Percentiles rank a stretch among this genome's conserved stretches.
Conservation (phyloP, 805 yeast species). For the Candida boidinii region DNA sequence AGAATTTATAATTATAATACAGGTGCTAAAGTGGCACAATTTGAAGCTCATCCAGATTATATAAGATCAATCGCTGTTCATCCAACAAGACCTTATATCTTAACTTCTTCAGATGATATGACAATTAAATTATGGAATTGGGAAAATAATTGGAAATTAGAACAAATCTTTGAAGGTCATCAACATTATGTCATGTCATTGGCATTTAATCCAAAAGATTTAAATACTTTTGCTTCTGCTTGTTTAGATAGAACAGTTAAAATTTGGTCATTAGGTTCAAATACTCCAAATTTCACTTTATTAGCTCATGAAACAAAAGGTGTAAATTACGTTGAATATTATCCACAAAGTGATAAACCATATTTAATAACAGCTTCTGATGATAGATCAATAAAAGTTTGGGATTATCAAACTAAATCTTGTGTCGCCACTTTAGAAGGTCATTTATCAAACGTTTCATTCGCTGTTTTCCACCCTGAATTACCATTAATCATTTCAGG, state of each 20-base stretch:
- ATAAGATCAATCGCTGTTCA: constrained; percentile 91
- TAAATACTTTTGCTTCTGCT: constrained; percentile 95
- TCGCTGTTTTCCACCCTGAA: constrained; percentile 97
- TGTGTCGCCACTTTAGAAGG: constrained; percentile 93
- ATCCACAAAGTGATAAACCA: constrained; percentile 96
- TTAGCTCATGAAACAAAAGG: constrained; percentile 89
- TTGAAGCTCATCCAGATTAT: constrained; percentile 98
- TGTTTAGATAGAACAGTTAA: constrained; percentile 94
- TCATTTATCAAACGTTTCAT: constrained; percentile 88
- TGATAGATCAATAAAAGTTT: constrained; percentile 78
- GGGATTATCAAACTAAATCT: constrained; percentile 97
- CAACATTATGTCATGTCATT: constrained; percentile 92
- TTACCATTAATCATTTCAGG: constrained; percentile 92
- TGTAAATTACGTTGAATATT: constrained; percentile 92
- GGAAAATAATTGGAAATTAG: constrained; percentile 88
- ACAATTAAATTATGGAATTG: constrained; percentile 94
- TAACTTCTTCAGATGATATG: constrained; percentile 89
- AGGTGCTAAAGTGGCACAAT: constrained; percentile 87
- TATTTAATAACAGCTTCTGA: constrained; percentile 87
- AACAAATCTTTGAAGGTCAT: constrained; percentile 92
- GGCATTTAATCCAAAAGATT: constrained; percentile 95
- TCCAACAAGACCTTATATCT: constrained; percentile 82
- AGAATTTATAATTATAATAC: constrained; percentile 94
- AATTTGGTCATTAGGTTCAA: constrained; percentile 89
- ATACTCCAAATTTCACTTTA: constrained; percentile 84